These are phyloP conservation scores for Phalaenopsis aphrodite DNA, from an alignment of 106 monocot species.

Conservation along the genomic window DNA sequence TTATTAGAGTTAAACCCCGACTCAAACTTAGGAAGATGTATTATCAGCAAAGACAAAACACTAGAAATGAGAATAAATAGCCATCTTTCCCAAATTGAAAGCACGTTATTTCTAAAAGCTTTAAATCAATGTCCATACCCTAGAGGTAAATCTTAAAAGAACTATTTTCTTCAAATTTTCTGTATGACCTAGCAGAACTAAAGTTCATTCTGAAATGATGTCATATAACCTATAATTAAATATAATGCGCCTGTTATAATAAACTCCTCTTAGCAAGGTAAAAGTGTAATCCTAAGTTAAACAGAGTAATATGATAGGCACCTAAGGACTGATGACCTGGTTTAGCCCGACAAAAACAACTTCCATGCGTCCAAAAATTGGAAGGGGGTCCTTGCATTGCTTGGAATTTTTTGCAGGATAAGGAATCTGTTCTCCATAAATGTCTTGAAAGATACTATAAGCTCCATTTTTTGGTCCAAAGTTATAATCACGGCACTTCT, in stretches of 20 bases:
- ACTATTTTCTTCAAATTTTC: not conserved
- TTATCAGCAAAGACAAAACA: no score
- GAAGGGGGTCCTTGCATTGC: no score
- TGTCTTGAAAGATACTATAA: no score
- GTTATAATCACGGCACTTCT: no score
- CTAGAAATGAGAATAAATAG: not conserved
- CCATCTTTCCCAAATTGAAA: not conserved
- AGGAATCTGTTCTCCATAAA: no score
- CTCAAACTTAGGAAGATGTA: not conserved
- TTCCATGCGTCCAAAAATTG: no score
- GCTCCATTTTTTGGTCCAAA: no score
- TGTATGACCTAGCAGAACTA: not conserved
- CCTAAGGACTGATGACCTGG: not conserved
- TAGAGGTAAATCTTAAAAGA: not conserved
- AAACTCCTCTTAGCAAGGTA: constrained; percentile 1
- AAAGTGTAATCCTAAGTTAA: not conserved
- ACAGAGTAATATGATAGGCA: not conserved
- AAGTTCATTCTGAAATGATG: not conserved
- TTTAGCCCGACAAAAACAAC: not conserved
- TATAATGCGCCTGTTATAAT: not conserved
- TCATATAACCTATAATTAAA: not conserved
- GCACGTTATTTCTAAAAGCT: not conserved
- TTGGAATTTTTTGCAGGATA: no score
- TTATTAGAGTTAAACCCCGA: not conserved
- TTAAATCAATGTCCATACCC: not conserved